Conservation (phyloP, 371 early-diverging fungal genomes). For the Entomophthora muscae region DNA sequence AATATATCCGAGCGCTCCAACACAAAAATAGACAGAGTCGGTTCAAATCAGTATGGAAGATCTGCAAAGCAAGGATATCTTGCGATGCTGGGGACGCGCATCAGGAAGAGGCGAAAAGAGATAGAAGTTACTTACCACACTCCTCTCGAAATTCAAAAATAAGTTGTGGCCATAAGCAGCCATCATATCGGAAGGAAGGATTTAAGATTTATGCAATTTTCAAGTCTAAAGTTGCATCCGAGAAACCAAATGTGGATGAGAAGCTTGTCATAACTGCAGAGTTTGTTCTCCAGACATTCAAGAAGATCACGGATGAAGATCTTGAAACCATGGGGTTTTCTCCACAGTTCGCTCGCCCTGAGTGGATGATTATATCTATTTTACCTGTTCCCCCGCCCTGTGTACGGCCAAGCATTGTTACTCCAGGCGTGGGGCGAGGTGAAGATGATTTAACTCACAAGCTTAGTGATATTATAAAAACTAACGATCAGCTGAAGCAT, state of each 20-base stretch:
- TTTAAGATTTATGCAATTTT: slow-evolving; percentile 63
- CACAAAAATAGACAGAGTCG: slow-evolving; percentile 58
- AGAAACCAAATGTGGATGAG: slow-evolving; percentile 37
- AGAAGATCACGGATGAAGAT: slow-evolving; percentile 87
- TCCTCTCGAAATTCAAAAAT: slow-evolving; percentile 42
- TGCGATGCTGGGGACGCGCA: slow-evolving; percentile 29
- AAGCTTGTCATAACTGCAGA: slow-evolving; percentile 61
- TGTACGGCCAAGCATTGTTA: slow-evolving; percentile 94
- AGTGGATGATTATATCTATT: slow-evolving; percentile 95
- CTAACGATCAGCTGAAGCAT: slow-evolving; percentile 78
- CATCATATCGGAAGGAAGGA: slow-evolving; percentile 78
- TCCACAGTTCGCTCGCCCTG: slow-evolving; percentile 88
- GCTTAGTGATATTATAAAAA: slow-evolving; percentile 91
- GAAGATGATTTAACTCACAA: slow-evolving; percentile 99
- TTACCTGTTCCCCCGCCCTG: slow-evolving; percentile 97
- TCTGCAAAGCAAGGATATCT: slow-evolving; percentile 68
- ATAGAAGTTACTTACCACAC: too few relatives aligned
- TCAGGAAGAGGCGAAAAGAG: slow-evolving; percentile 15
- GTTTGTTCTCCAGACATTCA: slow-evolving; percentile 74
- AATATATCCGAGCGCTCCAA: slow-evolving; percentile 47
- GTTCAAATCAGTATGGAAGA: slow-evolving; percentile 81
- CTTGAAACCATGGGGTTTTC: slow-evolving; percentile 80
- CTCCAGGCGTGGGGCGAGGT: slow-evolving; percentile 83
- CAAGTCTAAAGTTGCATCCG: slow-evolving; percentile 24
- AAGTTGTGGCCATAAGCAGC: slow-evolving; percentile 93